phyloP scores from a whole-genome alignment of 139 green algal species.

The Pleodorina starrii region DNA sequence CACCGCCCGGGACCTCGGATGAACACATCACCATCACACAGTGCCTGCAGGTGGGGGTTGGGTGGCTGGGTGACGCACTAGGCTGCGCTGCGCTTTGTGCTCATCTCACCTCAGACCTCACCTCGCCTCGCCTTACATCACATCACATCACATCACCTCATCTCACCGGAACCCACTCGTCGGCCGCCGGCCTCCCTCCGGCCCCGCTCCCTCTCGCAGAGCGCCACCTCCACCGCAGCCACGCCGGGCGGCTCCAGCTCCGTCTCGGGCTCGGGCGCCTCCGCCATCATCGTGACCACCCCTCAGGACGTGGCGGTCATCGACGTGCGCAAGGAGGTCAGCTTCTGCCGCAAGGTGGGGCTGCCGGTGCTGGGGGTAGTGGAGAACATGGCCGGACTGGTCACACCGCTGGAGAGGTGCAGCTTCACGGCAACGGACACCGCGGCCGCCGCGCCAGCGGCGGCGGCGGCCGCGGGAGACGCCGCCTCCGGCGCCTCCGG shows the following conservation, averaged over 20 bases:
- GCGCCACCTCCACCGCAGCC: no score
- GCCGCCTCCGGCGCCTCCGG: not conserved
- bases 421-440: no score
- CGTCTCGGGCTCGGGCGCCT: not conserved
- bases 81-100: no score
- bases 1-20: conserved; percentile 96
- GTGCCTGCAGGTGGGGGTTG: conserved; percentile 66
- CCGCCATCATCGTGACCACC: conserved; percentile 72
- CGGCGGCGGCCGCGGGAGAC: not conserved
- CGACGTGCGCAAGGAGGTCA: conserved; percentile 98
- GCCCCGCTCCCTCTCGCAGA: no score
- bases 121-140: no score
- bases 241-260: no score
- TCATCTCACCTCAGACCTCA: no score
- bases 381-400: conserved; percentile 96
- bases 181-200: no score
- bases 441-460: not conserved
- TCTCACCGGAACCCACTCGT: no score
- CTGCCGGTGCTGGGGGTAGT: conserved; percentile 94
- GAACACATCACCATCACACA: conserved; percentile 99
- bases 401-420: conserved; percentile 65
- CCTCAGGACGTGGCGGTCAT: conserved; percentile 95
- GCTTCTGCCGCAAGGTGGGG: conserved; percentile 96
- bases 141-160: no score
- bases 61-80: no score